A percentile compares a stretch with the other conserved stretches of the same genome.
These are phyloP conservation scores for Cordyceps fumosorosea DNA, from an alignment of 2,329 filamentous ascomycete genomes.

Conservation along the genomic window DNA sequence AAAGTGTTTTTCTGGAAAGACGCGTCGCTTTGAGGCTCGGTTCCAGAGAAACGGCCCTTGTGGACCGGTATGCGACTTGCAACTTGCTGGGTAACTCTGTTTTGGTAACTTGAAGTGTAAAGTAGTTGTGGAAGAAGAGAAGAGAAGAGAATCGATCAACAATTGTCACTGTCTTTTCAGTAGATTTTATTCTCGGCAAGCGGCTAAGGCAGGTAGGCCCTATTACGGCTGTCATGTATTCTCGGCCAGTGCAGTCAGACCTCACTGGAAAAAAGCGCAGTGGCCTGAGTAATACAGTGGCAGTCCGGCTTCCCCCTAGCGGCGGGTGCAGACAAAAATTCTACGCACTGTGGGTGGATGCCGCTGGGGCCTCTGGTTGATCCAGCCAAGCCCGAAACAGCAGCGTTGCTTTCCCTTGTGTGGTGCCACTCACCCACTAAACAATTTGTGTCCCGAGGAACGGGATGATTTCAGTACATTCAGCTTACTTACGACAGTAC, in stretches of 20 bases:
- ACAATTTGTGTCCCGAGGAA: neutral
- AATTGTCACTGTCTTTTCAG: neutral
- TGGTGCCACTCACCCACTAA: constrained; percentile 4
- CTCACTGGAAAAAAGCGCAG: neutral
- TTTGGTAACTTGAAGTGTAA: neutral
- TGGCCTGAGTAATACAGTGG: neutral
- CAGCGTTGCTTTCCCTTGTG: neutral
- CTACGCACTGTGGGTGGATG: neutral
- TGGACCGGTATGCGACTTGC: neutral
- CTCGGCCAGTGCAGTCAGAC: neutral
- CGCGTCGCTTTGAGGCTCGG: neutral
- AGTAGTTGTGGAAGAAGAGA: neutral
- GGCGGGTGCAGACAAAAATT: neutral
- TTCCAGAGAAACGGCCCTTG: neutral
- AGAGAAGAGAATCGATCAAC: neutral
- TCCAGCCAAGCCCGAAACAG: constrained; percentile 1
- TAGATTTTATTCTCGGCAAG: neutral
- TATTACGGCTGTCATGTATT: neutral
- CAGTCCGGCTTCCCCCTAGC: neutral
- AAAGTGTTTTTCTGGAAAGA: neutral
- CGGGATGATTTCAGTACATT: too few relatives aligned
- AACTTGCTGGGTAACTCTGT: neutral
- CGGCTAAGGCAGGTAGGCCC: too few relatives aligned
- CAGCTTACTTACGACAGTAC: neutral
- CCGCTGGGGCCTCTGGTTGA: neutral